phyloP scores from a whole-genome alignment of 805 yeast genomes.

The Yarrowia sp. region DNA sequence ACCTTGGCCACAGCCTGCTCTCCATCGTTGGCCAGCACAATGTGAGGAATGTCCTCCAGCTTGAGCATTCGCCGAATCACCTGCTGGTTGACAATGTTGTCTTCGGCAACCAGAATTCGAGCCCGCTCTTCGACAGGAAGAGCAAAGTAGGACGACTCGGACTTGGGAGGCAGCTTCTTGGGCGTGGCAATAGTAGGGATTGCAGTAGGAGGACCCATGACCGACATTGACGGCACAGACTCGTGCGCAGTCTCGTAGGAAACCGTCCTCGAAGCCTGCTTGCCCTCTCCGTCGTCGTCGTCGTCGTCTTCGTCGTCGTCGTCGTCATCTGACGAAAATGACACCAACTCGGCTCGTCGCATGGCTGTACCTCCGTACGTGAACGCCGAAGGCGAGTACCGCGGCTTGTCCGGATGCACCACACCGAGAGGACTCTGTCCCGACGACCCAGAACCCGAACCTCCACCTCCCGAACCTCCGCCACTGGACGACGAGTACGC shows the following conservation, averaged over 20 bases:
- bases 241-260: neutral
- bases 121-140: conserved; percentile 24
- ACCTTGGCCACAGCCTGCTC: conserved; percentile 81
- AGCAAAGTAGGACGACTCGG: conserved; percentile 26
- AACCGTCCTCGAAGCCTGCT: neutral
- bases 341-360: conserved; percentile 17
- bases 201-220: neutral
- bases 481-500: conserved; percentile 32
- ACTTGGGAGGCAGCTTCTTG: neutral
- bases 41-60: conserved; percentile 73
- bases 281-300: conserved; percentile 2
- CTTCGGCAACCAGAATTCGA: conserved; percentile 84
- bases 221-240: neutral
- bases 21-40: conserved; percentile 86
- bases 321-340: conserved; percentile 33
- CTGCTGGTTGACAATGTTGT: conserved; percentile 90
- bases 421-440: conserved; percentile 27
- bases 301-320: conserved; percentile 32
- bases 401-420: conserved; percentile 16
- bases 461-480: neutral
- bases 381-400: conserved; percentile 25
- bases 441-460: conserved; percentile 14
- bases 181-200: neutral
- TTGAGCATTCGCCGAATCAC: conserved; percentile 84
- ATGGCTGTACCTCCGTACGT: conserved; percentile 20